Conservation (phyloP, 1,284 basidiomycete genomes). For the Afroboletus lepidellus region DNA sequence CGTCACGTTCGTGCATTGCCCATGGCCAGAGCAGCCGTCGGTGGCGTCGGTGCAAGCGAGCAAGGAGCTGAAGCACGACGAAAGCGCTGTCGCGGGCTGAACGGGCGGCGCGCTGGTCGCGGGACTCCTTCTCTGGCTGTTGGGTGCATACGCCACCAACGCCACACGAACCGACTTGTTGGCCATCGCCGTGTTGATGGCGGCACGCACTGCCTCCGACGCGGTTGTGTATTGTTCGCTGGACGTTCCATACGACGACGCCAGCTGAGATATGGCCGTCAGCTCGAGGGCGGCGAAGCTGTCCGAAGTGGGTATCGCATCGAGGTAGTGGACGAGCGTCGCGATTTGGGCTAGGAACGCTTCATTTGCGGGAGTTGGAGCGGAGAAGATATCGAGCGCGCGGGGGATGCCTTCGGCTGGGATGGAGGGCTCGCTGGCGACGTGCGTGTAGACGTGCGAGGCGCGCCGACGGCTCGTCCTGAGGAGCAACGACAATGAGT, state of each 20-base stretch:
- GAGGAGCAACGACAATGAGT: slow-evolving; percentile 42
- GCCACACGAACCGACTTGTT: slow-evolving; percentile 48
- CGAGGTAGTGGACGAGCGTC: slow-evolving; percentile 50
- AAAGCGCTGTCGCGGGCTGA: slow-evolving; percentile 53
- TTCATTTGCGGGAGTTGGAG: slow-evolving; percentile 38
- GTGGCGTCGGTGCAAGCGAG: slow-evolving; percentile 63
- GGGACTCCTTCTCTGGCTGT: slow-evolving; percentile 35
- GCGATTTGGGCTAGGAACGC: slow-evolving; percentile 43
- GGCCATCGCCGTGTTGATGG: slow-evolving; percentile 42
- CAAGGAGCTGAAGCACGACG: slow-evolving; percentile 60
- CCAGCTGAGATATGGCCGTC: slow-evolving; percentile 47
- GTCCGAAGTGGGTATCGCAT: slow-evolving; percentile 37
- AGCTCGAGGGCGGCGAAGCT: slow-evolving; percentile 65
- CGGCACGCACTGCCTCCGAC: slow-evolving; percentile 41
- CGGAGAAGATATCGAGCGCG: slow-evolving; percentile 44
- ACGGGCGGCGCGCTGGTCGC: slow-evolving; percentile 35
- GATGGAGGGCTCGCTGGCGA: slow-evolving; percentile 38
- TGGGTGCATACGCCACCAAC: slow-evolving; percentile 46
- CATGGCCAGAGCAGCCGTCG: slow-evolving; percentile 65
- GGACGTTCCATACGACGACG: slow-evolving; percentile 43
- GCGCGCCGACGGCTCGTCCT: slow-evolving; percentile 60
- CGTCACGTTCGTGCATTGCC: slow-evolving; percentile 57
- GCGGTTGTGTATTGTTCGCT: slow-evolving; percentile 57
- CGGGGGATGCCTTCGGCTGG: slow-evolving; percentile 32
- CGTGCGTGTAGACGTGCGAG: slow-evolving; percentile 51